phyloP scores from a whole-genome alignment of 2,329 filamentous ascomycete genomes.

The Chalaropsis ovoidea region DNA sequence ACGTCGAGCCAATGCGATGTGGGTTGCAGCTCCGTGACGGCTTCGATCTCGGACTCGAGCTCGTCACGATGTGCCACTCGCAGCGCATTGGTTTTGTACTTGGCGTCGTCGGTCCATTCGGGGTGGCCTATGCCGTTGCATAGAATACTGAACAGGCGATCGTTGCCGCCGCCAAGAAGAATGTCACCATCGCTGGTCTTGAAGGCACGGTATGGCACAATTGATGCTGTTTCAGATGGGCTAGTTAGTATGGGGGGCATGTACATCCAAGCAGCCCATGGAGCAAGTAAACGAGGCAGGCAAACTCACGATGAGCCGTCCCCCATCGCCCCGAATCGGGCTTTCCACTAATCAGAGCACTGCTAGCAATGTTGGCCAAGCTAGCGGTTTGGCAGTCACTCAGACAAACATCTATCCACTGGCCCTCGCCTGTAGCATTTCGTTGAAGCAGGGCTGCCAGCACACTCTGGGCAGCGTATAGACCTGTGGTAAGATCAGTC shows the following conservation, averaged over 20 bases:
- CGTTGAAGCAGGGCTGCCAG: conserved; percentile 84
- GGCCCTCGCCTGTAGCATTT: conserved; percentile 63
- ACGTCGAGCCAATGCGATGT: conserved; percentile 80
- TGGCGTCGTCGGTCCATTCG: conserved; percentile 50
- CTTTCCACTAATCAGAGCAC: conserved; percentile 76
- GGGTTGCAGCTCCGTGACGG: conserved; percentile 61
- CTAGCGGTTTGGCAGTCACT: conserved; percentile 95
- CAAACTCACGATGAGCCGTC: conserved; percentile 71
- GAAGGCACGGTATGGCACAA: conserved; percentile 89
- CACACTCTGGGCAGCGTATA: conserved; percentile 91
- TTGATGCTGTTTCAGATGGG: conserved; percentile 55
- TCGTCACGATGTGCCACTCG: conserved; percentile 61
- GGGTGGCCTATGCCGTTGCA: conserved; percentile 49
- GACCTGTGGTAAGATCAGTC: conserved; percentile 85
- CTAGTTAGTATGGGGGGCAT: conserved; percentile 1
- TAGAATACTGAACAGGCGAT: conserved; percentile 56
- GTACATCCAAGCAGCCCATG: neutral
- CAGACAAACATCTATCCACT: conserved; percentile 83
- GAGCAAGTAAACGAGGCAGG: neutral
- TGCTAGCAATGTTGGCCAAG: conserved; percentile 89
- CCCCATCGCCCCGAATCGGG: conserved; percentile 88
- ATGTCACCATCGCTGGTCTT: conserved; percentile 61
- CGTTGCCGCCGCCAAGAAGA: conserved; percentile 62
- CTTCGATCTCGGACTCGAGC: conserved; percentile 70
- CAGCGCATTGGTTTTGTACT: conserved; percentile 51